A percentile compares a stretch with the other conserved stretches of the same genome.
phyloP scores from a whole-genome alignment of 208 protist genomes.

The Perkinsela sp. region DNA sequence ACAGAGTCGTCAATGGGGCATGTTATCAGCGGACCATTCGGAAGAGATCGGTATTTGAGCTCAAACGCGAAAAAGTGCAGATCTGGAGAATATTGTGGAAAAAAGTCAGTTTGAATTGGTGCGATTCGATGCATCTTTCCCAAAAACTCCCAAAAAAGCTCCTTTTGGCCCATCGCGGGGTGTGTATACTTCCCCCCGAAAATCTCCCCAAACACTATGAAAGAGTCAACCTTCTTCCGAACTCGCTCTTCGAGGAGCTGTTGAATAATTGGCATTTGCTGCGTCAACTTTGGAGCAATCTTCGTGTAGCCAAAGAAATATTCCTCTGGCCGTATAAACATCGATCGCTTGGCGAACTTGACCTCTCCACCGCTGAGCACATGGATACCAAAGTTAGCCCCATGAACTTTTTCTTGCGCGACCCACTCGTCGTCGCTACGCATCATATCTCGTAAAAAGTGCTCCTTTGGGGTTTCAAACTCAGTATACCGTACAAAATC shows the following conservation, averaged over 20 bases:
- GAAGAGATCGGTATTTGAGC: slow-evolving; percentile 38
- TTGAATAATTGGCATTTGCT: slow-evolving; percentile 21
- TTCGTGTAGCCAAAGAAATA: slow-evolving; percentile 65
- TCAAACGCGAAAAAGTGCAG: slow-evolving; percentile 57
- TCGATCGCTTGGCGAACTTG: slow-evolving; percentile 42
- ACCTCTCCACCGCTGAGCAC: slow-evolving; percentile 20
- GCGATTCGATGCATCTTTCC: slow-evolving; percentile 33
- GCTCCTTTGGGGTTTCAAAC: neutral
- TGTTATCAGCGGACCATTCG: slow-evolving; percentile 9
- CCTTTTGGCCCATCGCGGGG: slow-evolving; percentile 30
- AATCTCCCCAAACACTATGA: slow-evolving; percentile 44
- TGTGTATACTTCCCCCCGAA: slow-evolving; percentile 58
- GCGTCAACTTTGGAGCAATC: slow-evolving; percentile 25
- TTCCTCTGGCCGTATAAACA: slow-evolving; percentile 52
- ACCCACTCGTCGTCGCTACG: slow-evolving; percentile 23
- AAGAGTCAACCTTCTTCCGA: slow-evolving; percentile 9
- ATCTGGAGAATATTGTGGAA: slow-evolving; percentile 59
- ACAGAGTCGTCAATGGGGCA: slow-evolving; percentile 28
- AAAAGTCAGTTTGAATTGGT: slow-evolving; percentile 35
- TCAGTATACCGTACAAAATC: neutral
- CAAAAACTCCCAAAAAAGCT: slow-evolving; percentile 38
- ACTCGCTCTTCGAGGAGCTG: slow-evolving; percentile 35
- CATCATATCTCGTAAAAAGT: neutral
- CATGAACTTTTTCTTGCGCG: slow-evolving; percentile 50
- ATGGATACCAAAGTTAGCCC: slow-evolving; percentile 50